Evolutionary conservation across 345 rosid species (phyloP).

Genomic region (Gossypium arboreum): DNA sequence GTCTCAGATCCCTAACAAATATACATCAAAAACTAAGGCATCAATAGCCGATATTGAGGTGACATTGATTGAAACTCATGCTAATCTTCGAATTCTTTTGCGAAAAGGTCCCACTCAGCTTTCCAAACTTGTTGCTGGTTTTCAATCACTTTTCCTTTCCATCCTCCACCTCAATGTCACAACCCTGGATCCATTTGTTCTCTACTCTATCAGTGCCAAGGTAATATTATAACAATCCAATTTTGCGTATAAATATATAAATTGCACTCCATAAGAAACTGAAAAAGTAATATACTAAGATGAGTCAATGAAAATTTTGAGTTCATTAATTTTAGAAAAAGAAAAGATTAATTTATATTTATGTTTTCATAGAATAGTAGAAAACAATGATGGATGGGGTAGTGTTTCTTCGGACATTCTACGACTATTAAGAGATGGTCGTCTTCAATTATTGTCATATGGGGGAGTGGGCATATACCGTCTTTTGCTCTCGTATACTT

Average conservation of each 20-base stretch:
- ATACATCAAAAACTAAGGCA: slow-evolving; percentile 39
- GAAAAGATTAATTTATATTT: neutral
- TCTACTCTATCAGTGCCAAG: slow-evolving; percentile 82
- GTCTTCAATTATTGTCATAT: slow-evolving; percentile 11
- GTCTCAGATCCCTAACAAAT: slow-evolving; percentile 47
- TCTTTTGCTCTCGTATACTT: neutral
- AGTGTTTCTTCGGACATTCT: slow-evolving; percentile 3
- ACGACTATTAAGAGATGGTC: neutral
- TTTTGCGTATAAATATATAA: neutral
- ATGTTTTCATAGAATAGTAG: neutral
- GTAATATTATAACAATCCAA: slow-evolving; percentile 29
- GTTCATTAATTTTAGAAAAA: neutral
- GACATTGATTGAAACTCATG: slow-evolving; percentile 79
- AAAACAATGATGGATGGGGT: neutral
- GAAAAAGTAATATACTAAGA: neutral
- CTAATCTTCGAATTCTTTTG: slow-evolving; percentile 69
- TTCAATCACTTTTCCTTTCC: slow-evolving; percentile 61
- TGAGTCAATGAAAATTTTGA: neutral
- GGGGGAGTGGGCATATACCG: neutral
- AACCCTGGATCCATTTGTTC: slow-evolving; percentile 45
- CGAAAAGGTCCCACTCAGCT: slow-evolving; percentile 50
- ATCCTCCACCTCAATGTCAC: slow-evolving; percentile 75
- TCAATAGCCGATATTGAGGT: slow-evolving; percentile 76
- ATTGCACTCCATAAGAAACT: neutral
- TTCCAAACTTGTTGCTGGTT: slow-evolving; percentile 51